These are phyloP conservation scores for Colletotrichum filicis DNA, from an alignment of 2,329 filamentous ascomycete genomes.

Conservation along the genomic window DNA sequence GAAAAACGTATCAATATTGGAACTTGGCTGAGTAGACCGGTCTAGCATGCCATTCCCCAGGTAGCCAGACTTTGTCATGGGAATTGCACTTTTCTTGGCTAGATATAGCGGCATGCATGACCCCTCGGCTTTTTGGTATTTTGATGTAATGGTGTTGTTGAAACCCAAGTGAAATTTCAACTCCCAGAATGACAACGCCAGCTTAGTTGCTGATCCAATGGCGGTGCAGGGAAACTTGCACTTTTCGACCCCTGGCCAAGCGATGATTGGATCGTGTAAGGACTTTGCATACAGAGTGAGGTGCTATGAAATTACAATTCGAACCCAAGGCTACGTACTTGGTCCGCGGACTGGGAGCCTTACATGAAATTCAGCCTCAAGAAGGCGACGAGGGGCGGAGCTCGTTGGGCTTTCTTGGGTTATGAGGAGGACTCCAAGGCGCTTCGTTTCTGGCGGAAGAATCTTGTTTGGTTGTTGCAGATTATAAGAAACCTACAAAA, in stretches of 20 bases:
- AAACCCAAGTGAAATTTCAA: neutral
- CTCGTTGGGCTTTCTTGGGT: neutral
- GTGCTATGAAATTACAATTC: neutral
- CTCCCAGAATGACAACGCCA: neutral
- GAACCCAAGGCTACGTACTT: neutral
- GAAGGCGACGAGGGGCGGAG: neutral
- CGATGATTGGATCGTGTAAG: constrained; percentile 8
- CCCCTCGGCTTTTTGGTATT: neutral
- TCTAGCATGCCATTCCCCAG: neutral
- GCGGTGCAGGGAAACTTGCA: neutral
- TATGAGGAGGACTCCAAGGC: neutral
- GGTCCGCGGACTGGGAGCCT: constrained; percentile 6
- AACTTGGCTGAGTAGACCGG: neutral
- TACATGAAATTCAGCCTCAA: constrained; percentile 1
- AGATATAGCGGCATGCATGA: neutral
- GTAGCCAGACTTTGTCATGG: neutral
- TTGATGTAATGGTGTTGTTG: neutral
- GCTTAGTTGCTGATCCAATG: neutral
- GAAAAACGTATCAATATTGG: neutral
- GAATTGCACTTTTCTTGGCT: neutral
- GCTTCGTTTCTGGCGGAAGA: neutral
- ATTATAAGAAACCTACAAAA: neutral
- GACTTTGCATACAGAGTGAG: neutral
- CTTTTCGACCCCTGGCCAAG: neutral
- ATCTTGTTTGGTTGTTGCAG: neutral